Evolutionary conservation across 345 rosid species (phyloP), one percentile per base, ranked within the genome.

Genomic region (Murraya koenigii): DNA sequence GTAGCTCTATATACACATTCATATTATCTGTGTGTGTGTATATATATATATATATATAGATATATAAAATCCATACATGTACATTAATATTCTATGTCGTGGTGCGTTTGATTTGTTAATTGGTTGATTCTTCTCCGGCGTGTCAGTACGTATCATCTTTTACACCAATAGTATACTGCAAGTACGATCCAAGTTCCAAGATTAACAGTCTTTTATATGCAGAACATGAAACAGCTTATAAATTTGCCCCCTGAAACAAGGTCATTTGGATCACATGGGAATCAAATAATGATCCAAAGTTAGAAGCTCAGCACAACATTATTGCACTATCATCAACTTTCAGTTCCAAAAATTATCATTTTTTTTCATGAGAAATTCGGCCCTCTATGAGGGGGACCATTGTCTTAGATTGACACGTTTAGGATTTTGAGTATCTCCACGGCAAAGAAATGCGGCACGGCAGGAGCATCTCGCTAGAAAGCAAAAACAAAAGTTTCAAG

Each of bases 371-470:
- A 19, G 54, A 13, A 23, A 79, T 52, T 83, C 80, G 74, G 66
- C 80, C 85, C 84, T 79, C 84, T 22, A 78, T 58, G 80, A 77
- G 76, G 76, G 84, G 84, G 89, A 84, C 85, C 87, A 69, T 81
- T 71, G 23, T 7, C 71, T 25, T 5, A 25, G 55, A 66, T 35
- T 11, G 75, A 82, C 83, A 83, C 78, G 77, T 67, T 32, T 35
- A 26, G 8, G 8, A 15, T n/a, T n/a, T 32, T 28, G 72, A 56
- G 76, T 9, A 74, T 59, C 77, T 69, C 63, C 54, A 38, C 20
- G 30, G 36, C 52, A 56, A 49, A 54, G 38, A 58, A 32, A 66
- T 22, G 47, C 17, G 49, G 49, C 49, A 44, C 33, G 30, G 59
- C 38, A 63, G 64, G 71, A 66, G 59, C 74, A 66, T 77, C 75